Evolutionary conservation across 257 asterid species (phyloP).

Genomic region (Cordia subcordata): DNA sequence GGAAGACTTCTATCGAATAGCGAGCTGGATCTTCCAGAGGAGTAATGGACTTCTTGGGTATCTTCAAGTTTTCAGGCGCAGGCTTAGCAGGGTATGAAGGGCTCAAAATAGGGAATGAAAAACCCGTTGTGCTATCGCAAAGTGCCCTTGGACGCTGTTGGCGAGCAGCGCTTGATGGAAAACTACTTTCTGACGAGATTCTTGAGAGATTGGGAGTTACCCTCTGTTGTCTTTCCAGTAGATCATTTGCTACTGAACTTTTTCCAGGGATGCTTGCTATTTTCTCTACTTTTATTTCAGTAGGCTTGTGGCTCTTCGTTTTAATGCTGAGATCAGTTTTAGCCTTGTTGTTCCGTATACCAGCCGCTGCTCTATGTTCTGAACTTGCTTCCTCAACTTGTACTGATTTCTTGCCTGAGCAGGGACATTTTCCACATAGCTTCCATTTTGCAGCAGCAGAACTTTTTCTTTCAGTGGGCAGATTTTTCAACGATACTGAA

Average conservation of each 20-base stretch:
- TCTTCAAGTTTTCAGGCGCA: slow-evolving; percentile 2
- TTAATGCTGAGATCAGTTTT: slow-evolving; percentile 9
- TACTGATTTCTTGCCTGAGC: slow-evolving; percentile 62
- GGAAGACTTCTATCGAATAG: slow-evolving; percentile 63
- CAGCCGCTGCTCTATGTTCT: slow-evolving; percentile 23
- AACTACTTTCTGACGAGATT: slow-evolving; percentile 15
- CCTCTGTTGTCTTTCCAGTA: slow-evolving; percentile 12
- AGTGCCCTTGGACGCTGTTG: slow-evolving; percentile 48
- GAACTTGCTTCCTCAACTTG: slow-evolving; percentile 45
- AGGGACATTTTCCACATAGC: slow-evolving; percentile 65
- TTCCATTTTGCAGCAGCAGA: slow-evolving; percentile 35
- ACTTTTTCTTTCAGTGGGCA: slow-evolving; percentile 19
- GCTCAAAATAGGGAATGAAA: slow-evolving; percentile 66
- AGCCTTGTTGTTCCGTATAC: slow-evolving; percentile 1
- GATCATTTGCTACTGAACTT: slow-evolving; percentile 13
- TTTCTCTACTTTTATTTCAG: slow-evolving; percentile 4
- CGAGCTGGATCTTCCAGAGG: slow-evolving; percentile 52
- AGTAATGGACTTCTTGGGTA: slow-evolving; percentile 12
- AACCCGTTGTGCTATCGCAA: slow-evolving; percentile 21
- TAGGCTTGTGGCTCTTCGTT: slow-evolving; percentile 14
- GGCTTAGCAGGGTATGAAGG: slow-evolving; percentile 20
- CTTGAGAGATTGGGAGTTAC: slow-evolving; percentile 10
- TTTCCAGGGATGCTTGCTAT: slow-evolving; percentile 15
- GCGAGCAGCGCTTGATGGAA: slow-evolving; percentile 21
- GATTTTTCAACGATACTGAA: slow-evolving; percentile 34